phyloP scores from a whole-genome alignment of 768 basidiomycete species.

The Gloeopeniophorella convolvens region DNA sequence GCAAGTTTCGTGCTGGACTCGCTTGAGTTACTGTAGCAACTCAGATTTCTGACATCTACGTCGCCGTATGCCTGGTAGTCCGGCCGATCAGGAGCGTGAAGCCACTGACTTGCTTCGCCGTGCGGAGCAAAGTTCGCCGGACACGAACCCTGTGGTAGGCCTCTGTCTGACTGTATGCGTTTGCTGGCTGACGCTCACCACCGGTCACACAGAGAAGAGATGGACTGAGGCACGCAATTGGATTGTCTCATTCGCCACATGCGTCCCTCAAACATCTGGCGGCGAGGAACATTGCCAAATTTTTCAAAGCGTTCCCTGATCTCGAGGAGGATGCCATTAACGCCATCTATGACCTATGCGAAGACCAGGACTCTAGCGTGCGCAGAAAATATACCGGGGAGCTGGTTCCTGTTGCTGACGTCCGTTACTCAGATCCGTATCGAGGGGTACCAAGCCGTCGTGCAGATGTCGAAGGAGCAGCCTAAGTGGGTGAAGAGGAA shows the following conservation, averaged over 20 bases:
- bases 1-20: too few species aligned
- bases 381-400: constrained; percentile 16
- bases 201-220: constrained; percentile 39
- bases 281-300: constrained; percentile 47
- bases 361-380: constrained; percentile 55
- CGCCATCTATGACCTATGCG: constrained; percentile 73
- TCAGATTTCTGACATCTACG: neutral
- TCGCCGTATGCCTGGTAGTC: neutral
- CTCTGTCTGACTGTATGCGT: neutral
- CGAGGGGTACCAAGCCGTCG: constrained; percentile 59
- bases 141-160: constrained; percentile 36
- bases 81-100: constrained; percentile 34
- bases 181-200: constrained; percentile 1
- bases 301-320: constrained; percentile 63
- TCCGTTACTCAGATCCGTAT: constrained; percentile 48
- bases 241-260: constrained; percentile 43
- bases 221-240: constrained; percentile 47
- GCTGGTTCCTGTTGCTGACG: neutral
- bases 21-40: neutral
- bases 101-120: constrained; percentile 37
- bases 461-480: constrained; percentile 40
- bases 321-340: constrained; percentile 71
- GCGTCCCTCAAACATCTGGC: constrained; percentile 48
- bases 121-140: constrained; percentile 35
- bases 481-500: constrained; percentile 61